Evolutionary conservation across 139 green algal genomes (phyloP).

Genomic region (Closterium sp.): DNA sequence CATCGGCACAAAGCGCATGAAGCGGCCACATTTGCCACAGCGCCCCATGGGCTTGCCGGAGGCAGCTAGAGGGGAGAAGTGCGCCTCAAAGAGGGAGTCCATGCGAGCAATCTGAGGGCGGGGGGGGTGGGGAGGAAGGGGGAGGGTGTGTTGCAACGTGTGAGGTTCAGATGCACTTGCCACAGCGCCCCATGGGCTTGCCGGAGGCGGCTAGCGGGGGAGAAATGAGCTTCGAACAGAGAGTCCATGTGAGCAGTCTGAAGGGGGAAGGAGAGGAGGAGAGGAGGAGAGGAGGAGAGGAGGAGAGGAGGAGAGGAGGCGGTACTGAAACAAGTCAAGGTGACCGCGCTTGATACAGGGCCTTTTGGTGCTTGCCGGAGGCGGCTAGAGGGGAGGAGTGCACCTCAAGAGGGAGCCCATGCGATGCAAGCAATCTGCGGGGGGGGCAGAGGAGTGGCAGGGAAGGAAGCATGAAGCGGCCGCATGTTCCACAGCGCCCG

Average conservation of each 20-base stretch:
- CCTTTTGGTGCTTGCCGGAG: constrained; percentile 62
- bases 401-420: constrained; percentile 80
- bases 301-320: background rate
- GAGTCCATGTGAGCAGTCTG: too few species aligned
- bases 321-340: constrained; percentile 53
- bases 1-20: constrained; percentile 79
- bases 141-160: too few species aligned
- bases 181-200: constrained; percentile 70
- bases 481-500: constrained; percentile 82
- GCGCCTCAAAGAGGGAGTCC: constrained; percentile 87
- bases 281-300: too few species aligned
- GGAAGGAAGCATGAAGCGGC: constrained; percentile 81
- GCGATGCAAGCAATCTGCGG: constrained; percentile 75
- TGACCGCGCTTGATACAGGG: constrained; percentile 81
- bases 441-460: background rate
- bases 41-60: constrained; percentile 66
- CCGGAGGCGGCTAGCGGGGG: too few species aligned
- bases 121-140: too few species aligned
- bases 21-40: constrained; percentile 82
- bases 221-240: too few species aligned
- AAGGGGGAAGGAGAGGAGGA: background rate
- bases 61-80: constrained; percentile 75
- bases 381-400: constrained; percentile 76
- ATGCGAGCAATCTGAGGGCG: constrained; percentile 78
- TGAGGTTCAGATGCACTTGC: too few species aligned